Evolutionary conservation across 106 monocot genomes (phyloP).

Genomic region (Platanthera zijinensis): DNA sequence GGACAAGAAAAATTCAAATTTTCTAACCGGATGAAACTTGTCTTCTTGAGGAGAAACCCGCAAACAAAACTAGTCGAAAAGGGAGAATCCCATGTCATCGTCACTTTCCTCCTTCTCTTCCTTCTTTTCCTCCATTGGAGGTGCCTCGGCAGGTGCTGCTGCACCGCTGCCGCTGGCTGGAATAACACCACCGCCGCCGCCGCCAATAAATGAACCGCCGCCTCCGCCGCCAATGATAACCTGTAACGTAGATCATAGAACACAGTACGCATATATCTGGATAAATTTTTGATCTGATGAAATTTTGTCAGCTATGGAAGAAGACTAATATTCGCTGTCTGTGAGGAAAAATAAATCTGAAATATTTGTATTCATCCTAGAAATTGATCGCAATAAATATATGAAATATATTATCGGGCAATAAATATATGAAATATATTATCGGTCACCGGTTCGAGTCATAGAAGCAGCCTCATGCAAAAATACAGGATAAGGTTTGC

Average conservation of each 20-base stretch:
- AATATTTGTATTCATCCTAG: no score
- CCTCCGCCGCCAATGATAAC: conserved; percentile 55
- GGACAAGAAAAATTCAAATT: neutral
- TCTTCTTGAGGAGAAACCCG: neutral
- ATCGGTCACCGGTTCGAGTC: no score
- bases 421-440: no score
- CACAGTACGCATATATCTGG: no score
- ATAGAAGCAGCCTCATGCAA: no score
- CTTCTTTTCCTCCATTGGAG: conserved; percentile 53
- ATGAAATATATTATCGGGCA: no score
- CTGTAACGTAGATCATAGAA: conserved; percentile 11
- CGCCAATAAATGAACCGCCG: conserved; percentile 35
- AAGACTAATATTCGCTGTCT: no score
- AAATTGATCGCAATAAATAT: no score
- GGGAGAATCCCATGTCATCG: conserved; percentile 68
- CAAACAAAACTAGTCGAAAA: conserved; percentile 44
- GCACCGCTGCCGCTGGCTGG: conserved; percentile 18
- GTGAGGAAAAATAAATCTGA: no score
- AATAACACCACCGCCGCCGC: conserved; percentile 17
- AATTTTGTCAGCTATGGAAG: no score
- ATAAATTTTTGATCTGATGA: no score
- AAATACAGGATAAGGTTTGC: no score
- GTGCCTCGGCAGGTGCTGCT: conserved; percentile 40
- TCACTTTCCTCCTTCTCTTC: conserved; percentile 71
- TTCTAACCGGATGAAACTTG: neutral